Evolutionary conservation across 768 basidiomycete genomes (phyloP).

Genomic region (Auricularia auricula-judae): DNA sequence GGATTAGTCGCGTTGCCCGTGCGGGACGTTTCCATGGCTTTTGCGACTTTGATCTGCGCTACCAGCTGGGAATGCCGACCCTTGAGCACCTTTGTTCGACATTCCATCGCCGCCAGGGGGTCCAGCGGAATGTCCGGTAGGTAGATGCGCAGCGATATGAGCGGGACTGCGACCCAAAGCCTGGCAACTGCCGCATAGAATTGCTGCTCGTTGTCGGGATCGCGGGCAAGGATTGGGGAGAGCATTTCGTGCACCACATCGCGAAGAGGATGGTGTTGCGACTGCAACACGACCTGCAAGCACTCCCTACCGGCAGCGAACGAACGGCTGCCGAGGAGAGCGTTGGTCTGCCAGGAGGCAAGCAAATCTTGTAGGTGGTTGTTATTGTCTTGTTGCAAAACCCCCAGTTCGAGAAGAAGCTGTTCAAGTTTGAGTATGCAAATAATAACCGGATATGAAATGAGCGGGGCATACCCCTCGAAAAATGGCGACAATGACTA

Average conservation of each 20-base stretch:
- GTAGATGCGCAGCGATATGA: constrained; percentile 55
- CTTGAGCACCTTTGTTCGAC: constrained; percentile 31
- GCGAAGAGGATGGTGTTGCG: not conserved
- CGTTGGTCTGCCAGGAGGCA: too few species aligned
- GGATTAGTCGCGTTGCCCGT: constrained; percentile 46
- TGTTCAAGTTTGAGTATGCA: too few species aligned
- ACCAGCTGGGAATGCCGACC: constrained; percentile 30
- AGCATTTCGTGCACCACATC: not conserved
- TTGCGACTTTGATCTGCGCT: constrained; percentile 44
- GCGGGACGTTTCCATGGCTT: constrained; percentile 32
- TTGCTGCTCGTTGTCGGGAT: not conserved
- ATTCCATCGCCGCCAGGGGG: constrained; percentile 58
- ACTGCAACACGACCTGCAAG: too few species aligned
- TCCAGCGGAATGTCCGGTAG: constrained; percentile 82
- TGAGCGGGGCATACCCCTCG: too few species aligned
- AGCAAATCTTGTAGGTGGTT: too few species aligned
- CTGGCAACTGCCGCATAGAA: constrained; percentile 24
- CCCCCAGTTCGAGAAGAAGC: too few species aligned
- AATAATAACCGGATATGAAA: too few species aligned
- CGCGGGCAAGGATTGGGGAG: not conserved
- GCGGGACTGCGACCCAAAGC: constrained; percentile 52
- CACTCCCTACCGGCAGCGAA: too few species aligned
- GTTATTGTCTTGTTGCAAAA: too few species aligned
- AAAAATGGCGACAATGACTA: too few species aligned
- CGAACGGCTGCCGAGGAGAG: too few species aligned